These are phyloP conservation scores for Phytophthora fragariae DNA, from an alignment of 352 stramenopile species.

Conservation along the genomic window DNA sequence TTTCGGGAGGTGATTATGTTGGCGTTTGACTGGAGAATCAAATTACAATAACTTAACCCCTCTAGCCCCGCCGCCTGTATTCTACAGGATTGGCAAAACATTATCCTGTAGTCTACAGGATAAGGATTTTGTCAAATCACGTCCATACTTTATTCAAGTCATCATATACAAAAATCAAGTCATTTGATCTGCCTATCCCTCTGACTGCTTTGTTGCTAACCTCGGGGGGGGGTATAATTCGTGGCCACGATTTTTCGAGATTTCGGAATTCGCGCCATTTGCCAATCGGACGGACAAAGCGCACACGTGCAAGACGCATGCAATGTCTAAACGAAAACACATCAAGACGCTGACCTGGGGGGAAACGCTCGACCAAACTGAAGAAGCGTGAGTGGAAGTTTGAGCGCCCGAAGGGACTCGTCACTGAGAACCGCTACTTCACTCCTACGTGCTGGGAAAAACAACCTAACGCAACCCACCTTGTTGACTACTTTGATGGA, in stretches of 20 bases:
- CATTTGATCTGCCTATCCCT: background rate
- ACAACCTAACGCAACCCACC: constrained; percentile 3
- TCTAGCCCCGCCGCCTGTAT: background rate
- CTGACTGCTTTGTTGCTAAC: background rate
- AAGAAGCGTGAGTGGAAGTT: constrained; percentile 14
- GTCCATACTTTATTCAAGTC: no score
- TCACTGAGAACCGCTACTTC: constrained; percentile 6
- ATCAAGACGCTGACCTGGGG: constrained; percentile 5
- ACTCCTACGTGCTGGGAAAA: constrained; percentile 6
- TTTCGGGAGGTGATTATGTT: no score
- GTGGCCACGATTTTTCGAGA: no score
- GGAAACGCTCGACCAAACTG: constrained; percentile 8
- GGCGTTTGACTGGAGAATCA: no score
- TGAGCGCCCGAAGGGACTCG: constrained; percentile 5
- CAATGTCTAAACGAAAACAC: background rate
- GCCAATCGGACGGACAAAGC: constrained; percentile 7
- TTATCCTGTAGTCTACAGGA: background rate
- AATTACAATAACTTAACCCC: no score
- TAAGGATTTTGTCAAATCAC: no score
- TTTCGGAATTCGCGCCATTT: constrained; percentile 11
- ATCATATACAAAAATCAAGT: background rate
- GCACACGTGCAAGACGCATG: no score
- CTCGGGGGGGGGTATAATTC: background rate
- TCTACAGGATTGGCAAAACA: background rate
- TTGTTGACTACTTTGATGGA: constrained; percentile 15